Evolutionary conservation across 228 moss, liverwort and hornwort genomes (phyloP).

Genomic region (Sphagnum fallax): DNA sequence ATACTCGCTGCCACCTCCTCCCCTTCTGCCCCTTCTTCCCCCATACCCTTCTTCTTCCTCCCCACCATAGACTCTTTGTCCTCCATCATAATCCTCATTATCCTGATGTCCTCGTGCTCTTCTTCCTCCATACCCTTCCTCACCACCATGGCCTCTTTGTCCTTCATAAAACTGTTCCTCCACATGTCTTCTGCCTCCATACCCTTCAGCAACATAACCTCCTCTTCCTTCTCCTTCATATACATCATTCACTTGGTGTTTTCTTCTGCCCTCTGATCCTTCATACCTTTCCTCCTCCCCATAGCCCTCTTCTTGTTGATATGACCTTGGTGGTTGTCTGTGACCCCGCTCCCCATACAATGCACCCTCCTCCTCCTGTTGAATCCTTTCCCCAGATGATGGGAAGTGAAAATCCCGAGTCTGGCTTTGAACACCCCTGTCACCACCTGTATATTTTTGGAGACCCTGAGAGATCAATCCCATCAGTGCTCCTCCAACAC

Average conservation of each 20-base stretch:
- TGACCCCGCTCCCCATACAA: no score
- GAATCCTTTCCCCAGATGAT: no score
- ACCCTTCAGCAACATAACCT: constrained; percentile 2
- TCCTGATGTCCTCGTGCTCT: constrained; percentile 14
- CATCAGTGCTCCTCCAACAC: constrained; percentile 14
- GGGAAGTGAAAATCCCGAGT: no score
- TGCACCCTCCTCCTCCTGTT: no score
- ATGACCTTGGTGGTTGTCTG: no score
- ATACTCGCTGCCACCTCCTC: not conserved
- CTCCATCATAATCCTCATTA: constrained; percentile 12
- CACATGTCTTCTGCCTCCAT: not conserved
- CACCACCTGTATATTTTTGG: constrained; percentile 5
- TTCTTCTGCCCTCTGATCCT: not conserved
- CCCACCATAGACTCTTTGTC: constrained; percentile 4
- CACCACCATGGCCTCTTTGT: not conserved
- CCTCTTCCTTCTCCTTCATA: constrained; percentile 17
- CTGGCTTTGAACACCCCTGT: not conserved
- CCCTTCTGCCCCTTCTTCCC: constrained; percentile 8
- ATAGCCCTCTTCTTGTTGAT: not conserved
- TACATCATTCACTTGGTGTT: not conserved
- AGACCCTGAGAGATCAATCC: constrained; percentile 23
- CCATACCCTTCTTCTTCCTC: constrained; percentile 9
- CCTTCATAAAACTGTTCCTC: no score
- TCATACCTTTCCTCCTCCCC: constrained; percentile 1
- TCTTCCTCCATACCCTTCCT: constrained; percentile 4